Evolutionary conservation across 148 eudicot genomes (phyloP), one percentile per base, ranked within the genome.

Genomic region (Cornus controversa): DNA sequence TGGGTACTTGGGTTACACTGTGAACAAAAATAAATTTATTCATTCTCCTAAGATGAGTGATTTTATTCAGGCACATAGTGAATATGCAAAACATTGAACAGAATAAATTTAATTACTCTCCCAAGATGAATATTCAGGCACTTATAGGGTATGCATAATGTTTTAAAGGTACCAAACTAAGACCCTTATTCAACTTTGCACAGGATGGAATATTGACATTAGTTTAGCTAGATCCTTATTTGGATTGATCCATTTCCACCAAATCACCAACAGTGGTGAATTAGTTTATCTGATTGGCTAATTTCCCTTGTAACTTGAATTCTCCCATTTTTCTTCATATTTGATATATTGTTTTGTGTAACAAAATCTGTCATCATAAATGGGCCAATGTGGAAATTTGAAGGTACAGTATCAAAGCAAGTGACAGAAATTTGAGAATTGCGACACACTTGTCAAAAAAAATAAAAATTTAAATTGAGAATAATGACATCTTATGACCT

Each of bases 401-500:
- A 34, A 34, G 25, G 13, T 36, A n/a, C n/a, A n/a, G n/a, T n/a
- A 20, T 34, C 47, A 20, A 68, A 36, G 13, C 47, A 68, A 20
- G 34, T 20, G 71, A 42, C 13, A 22, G 47, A 68, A 68, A 3
- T 36, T 29, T n/a, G 24, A 15, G 1, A 36, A 18, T 31, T 2
- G 34, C 34, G 4, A 31, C n/a, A n/a, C n/a, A n/a, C n/a, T n/a
- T n/a, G n/a, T n/a, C n/a, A n/a, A n/a, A n/a, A n/a, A n/a, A n/a
- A n/a, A n/a, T n/a, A n/a, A n/a, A n/a, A n/a, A n/a, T n/a, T n/a
- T n/a, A n/a, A n/a, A n/a, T n/a, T n/a, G n/a, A n/a, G n/a, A n/a
- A n/a, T n/a, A n/a, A n/a, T n/a, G n/a, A n/a, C 34, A 31, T 31
- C 16, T 68, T 25, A 68, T 70, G 72, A 40, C 28, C 72, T 40